Base-by-base conservation (phyloP, 805 yeast genomes). In the Yamadazyma philogaea region DNA sequence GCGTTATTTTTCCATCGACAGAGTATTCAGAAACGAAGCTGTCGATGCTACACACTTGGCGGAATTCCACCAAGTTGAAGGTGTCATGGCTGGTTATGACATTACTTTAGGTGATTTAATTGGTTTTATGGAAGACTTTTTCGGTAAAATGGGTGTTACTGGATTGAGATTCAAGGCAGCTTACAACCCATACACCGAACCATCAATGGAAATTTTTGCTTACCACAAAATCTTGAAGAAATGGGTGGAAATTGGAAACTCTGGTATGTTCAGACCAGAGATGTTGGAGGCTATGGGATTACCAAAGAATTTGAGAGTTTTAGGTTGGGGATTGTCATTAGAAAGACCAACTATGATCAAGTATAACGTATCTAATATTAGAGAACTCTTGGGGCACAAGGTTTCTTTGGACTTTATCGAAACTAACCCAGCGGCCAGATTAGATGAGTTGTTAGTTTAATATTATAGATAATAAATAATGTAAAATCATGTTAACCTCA, bases 341-440 rank as follows among this genome's bases (percentile, higher is more conserved):
- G 99, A 93, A 70, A 84, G 99, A 72, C 99, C 99, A 50, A 93
- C 99, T 24, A 93, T 93, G 99, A 93, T 93, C 66, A 93, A 91
- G 70, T 93, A 93, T 62, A 95, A 84, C 46, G 96, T 93, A 45
- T 83, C 88, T 53, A 93, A 93, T 66, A 93, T 93, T 58, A 84
- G 99, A 75, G 99, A 93, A 67, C 73, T 93, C 58, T 75, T 93
- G 61, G 99, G 99, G 47, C 99, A 93, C 69, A 93, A 95, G 74
- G 98, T 93, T 37, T 80, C 88, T 49, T 76, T 93, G 54, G 96
- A 88, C 61, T 91, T 93, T 67, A 86, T 93, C 55, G 97, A 93
- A 71, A 81, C 81, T 45, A 95, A 93, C 63, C 96, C 99, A 35
- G 99, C 99, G 48, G 98, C 97, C 43, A 84, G 99, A 71, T 75